Base-by-base conservation (phyloP, 1,284 basidiomycete species). In the Ustilago cynodontis region DNA sequence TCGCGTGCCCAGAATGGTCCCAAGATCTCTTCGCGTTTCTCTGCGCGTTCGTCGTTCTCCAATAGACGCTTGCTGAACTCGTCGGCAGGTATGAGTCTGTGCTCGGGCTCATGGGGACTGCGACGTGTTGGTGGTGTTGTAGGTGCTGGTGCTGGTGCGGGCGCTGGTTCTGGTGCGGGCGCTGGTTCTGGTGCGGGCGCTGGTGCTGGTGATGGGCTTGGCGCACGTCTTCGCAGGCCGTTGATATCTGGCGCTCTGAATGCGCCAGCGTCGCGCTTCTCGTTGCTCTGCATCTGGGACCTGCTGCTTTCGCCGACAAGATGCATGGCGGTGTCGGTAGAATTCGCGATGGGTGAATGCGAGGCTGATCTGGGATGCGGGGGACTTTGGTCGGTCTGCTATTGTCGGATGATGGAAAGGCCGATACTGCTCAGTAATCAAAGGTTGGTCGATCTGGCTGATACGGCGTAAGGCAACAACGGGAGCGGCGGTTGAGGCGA, bases 1-100 rank as follows among this genome's bases (percentile, higher is more conserved):
- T 71, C 57, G 11, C 73, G 65, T 26, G 77, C 73, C 67, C 70
- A 79, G 53, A 77, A 79, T 2, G 77, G 77, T 2, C 77, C 77
- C 9, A 77, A 47, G 37, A 79, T 73, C 43, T 66, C 24, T 39
- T 77, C 76, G 5, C 55, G 28, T 13, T 67, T 53, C 35, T 59
- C 43, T 35, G 22, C 37, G 9, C 51, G 55, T 0, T 28, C 29
- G 24, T 58, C 33, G 22, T 63, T 69, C 31, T 69, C 26, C 5
- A 22, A 22, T 2, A 64, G 24, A 16, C 73, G 66, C 35, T 59
- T 31, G 20, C 52, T 61, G 43, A 77, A 65, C 1, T 70, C 60
- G 10, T 60, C 41, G 3, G 71, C 60, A 13, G 52, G 57, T 7
- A 77, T 24, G 1, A 43, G 66, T 31, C 67, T 5, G 31, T 65